Percentiles rank a stretch among this genome's conserved stretches.
These are phyloP conservation scores for Trypanosoma avium DNA, from an alignment of 208 protist species.

Conservation along the genomic window DNA sequence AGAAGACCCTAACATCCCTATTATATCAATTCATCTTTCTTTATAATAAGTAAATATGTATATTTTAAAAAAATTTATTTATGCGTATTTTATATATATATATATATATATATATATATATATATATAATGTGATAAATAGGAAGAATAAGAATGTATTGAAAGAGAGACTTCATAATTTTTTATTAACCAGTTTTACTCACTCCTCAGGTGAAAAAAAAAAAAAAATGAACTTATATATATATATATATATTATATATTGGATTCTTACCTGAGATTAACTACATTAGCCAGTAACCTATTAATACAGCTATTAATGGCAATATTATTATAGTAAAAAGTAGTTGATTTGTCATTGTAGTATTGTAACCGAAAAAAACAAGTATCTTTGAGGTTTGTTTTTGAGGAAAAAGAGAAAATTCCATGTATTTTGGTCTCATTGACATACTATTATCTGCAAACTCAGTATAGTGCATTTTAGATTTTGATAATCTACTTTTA, in stretches of 20 bases:
- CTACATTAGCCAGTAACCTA: slow-evolving; percentile 3
- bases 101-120: neutral
- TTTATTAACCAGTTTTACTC: no score
- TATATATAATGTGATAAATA: neutral
- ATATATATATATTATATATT: neutral
- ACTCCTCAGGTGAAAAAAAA: no score
- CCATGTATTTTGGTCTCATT: slow-evolving; percentile 7
- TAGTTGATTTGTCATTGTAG: neutral
- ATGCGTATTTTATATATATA: neutral
- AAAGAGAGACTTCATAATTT: neutral
- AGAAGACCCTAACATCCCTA: no score
- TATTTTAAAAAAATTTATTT: slow-evolving; percentile 2
- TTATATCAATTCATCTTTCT: no score
- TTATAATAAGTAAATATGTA: no score
- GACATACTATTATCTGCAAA: neutral
- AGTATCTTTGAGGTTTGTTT: neutral
- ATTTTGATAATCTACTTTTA: no score
- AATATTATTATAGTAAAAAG: neutral
- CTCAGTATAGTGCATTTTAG: no score
- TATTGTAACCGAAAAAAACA: neutral
- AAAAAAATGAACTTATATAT: neutral
- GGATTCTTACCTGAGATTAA: neutral
- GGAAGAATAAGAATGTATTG: neutral
- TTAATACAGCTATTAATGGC: slow-evolving; percentile 3
- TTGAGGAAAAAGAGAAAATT: slow-evolving; percentile 19